phyloP scores from a whole-genome alignment of 768 basidiomycete genomes.

The Rhizopogon roseolus region DNA sequence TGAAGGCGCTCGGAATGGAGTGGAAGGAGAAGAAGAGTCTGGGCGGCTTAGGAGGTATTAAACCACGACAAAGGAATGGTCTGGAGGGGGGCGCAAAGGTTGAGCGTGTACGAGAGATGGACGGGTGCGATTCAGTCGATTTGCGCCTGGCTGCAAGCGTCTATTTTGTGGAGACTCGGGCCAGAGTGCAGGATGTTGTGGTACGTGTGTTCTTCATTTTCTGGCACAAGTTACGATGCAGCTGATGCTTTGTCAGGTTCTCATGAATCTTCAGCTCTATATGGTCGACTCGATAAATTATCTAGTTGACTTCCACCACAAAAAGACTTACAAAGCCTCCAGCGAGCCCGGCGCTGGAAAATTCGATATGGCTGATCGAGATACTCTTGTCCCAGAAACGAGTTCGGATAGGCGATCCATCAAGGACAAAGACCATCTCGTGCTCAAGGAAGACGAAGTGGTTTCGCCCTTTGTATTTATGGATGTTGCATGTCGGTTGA shows the following conservation, averaged over 20 bases:
- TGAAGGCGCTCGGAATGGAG: conserved; percentile 90
- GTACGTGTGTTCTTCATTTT: conserved; percentile 40
- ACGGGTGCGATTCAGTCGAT: conserved; percentile 56
- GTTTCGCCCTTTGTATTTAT: conserved; percentile 92
- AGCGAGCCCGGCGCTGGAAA: conserved; percentile 61
- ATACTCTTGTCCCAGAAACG: conserved; percentile 34
- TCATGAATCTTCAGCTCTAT: conserved; percentile 97
- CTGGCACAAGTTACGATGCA: not conserved
- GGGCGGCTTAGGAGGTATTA: conserved; percentile 61
- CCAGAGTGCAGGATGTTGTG: conserved; percentile 86
- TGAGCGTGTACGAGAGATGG: conserved; percentile 58
- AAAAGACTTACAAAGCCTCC: conserved; percentile 84
- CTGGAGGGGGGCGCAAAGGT: conserved; percentile 38
- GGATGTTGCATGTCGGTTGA: conserved; percentile 91
- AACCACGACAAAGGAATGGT: conserved; percentile 27
- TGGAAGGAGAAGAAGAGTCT: conserved; percentile 90
- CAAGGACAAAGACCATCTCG: conserved; percentile 43
- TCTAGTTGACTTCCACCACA: conserved; percentile 97
- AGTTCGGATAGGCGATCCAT: conserved; percentile 56
- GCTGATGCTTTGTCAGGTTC: conserved; percentile 46
- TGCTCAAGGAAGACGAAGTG: conserved; percentile 52
- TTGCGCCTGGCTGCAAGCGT: conserved; percentile 69
- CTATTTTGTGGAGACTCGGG: conserved; percentile 93
- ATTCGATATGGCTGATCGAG: conserved; percentile 54
- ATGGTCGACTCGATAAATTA: conserved; percentile 96